These are phyloP conservation scores for Rhodotorula paludigena DNA, from an alignment of 768 basidiomycete genomes.

Conservation along the genomic window DNA sequence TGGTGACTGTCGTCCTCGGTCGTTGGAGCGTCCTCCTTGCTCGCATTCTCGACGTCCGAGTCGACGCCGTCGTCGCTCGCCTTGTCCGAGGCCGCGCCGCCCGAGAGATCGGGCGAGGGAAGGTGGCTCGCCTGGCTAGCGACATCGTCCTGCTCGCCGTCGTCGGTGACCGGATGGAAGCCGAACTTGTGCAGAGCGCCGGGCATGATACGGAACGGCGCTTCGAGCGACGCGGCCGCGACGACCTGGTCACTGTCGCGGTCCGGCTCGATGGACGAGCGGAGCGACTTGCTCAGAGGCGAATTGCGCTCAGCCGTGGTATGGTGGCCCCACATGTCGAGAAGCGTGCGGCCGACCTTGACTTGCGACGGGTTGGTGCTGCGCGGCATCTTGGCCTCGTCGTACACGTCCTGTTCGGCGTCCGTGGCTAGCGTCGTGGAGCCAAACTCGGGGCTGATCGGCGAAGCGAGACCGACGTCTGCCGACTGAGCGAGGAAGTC, in stretches of 20 bases:
- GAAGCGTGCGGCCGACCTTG: background rate
- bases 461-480: conserved; percentile 12
- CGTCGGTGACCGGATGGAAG: no score
- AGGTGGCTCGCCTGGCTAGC: conserved; percentile 14
- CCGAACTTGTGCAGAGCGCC: background rate
- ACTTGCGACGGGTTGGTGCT: background rate
- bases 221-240: no score
- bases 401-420: background rate
- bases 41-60: no score
- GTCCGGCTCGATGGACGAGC: no score
- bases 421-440: background rate
- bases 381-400: background rate
- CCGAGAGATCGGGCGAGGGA: conserved; percentile 20
- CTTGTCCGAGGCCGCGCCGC: background rate
- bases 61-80: background rate
- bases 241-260: no score
- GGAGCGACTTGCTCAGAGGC: no score
- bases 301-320: no score
- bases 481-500: background rate
- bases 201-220: background rate
- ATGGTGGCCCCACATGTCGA: background rate
- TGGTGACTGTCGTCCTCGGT: background rate
- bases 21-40: background rate
- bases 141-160: background rate
- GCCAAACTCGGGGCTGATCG: conserved; percentile 20